Evolutionary conservation across 352 stramenopile species (phyloP), one percentile per base, ranked within the genome.

Genomic region (Phytophthora parvispora): DNA sequence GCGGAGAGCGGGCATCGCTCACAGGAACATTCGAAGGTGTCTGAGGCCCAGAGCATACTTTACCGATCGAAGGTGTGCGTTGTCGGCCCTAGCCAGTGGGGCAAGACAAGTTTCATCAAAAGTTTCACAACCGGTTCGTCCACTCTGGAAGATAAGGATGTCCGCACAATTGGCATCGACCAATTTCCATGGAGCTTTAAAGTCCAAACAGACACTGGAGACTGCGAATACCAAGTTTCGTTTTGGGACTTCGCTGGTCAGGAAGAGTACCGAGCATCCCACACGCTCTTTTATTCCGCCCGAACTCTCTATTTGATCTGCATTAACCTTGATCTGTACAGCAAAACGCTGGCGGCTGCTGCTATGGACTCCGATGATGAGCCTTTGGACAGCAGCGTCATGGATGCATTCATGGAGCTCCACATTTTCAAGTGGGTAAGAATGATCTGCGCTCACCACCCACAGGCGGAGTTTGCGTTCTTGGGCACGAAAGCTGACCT

Each of bases 91-190:
- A 82, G 59, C 8, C 32, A 40, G 9, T 76, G 62, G 67, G 70
- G 74, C 8, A 82, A 79, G 31, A 82, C 74, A 1, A 79, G 70
- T 22, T 53, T 82, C 34, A 67, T 79, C 52, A 70, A 74, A 43
- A 77, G 49, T 24, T 54, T 79, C n/a, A 64, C 38, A 4, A 57
- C 42, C 16, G 55, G 60, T 4, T 45, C 38, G 5, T 45, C 38
- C 38, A 22, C 28, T 15, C 50, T 52, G 1, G 43, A 25, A 8
- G 29, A 65, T 2, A 57, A 70, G 8, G 58, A 73, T 16, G 57
- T 66, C 3, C 74, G 70, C 1, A 82, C 74, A 1, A 68, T 79
- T 47, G 74, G 74, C 10, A 77, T 82, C 31, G 70, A 82, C 22
- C 29, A 79, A 13, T 64, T 77, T 28, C 27, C 69, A 2, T 79